Evolutionary conservation across 2,329 filamentous ascomycete genomes (phyloP), one percentile per base, ranked within the genome.

Genomic region (Ascochyta fabae): DNA sequence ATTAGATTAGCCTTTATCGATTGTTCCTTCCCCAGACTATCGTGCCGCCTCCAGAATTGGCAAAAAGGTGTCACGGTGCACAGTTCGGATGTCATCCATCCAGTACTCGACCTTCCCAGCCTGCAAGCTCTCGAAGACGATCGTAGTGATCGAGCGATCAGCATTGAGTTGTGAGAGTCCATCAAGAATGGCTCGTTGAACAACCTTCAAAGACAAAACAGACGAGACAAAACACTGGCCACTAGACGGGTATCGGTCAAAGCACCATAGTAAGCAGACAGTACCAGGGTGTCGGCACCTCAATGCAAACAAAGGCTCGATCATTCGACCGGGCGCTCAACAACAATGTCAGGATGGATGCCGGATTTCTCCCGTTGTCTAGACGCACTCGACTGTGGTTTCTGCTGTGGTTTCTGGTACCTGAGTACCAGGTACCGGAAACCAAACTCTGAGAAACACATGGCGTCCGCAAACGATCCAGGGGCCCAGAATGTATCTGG

Each of bases 1-100:
- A 51, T 50, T 51, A 41, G 23, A 42, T 31, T 51, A 47, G 38
- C n/a, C 42, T 43, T 41, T 39, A 51, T 51, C 36, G 42, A 56
- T 47, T 46, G 27, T 22, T 33, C 22, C 38, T 50, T 47, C 47
- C 47, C 47, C 53, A 47, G 36, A 56, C 43, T 43, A 36, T 40
- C 26, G 15, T 31, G 27, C 47, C 41, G 47, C 31, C 36, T 23
- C 41, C 47, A 56, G 42, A 31, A 51, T 51, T 43, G 42, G 42
- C 53, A 56, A 43, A 43, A 31, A 10, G 19, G 16, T 38, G 45
- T 42, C 29, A 38, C 19, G 23, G 35, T 19, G 45, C 29, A 35
- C 41, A 27, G 46, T 22, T 24, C 19, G 16, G 23, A 41, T 41
- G 29, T 42, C 26, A 26, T 5, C 7, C 13, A 29, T 19, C 23